Percentiles rank a stretch among this genome's conserved stretches.
Evolutionary conservation across 1,284 basidiomycete species (phyloP).

Genomic region (Tilletia indica): DNA sequence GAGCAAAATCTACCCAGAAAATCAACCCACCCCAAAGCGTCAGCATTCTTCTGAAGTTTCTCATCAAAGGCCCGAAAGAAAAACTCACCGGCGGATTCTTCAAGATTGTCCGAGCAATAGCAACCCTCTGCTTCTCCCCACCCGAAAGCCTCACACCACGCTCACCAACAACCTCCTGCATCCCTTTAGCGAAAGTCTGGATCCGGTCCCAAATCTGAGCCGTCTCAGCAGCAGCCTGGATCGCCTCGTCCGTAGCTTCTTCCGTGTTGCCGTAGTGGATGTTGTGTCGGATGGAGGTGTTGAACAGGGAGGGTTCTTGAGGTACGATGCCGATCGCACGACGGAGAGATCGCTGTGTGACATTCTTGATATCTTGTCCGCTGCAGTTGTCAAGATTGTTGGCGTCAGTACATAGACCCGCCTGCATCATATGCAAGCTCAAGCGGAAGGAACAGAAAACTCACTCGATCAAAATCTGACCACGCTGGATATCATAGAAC

Average conservation of each 20-base stretch:
- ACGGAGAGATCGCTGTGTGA: slow-evolving; percentile 74
- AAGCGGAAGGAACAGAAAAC: background rate
- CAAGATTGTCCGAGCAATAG: slow-evolving; percentile 78
- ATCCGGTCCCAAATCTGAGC: slow-evolving; percentile 55
- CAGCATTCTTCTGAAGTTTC: background rate
- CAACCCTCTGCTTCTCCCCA: slow-evolving; percentile 76
- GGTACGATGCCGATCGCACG: slow-evolving; percentile 71
- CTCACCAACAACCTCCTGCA: slow-evolving; percentile 74
- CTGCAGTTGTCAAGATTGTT: background rate
- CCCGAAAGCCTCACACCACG: slow-evolving; percentile 70
- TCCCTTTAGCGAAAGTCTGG: slow-evolving; percentile 70
- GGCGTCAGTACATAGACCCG: too few species aligned
- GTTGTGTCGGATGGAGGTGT: slow-evolving; percentile 65
- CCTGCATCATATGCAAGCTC: too few species aligned
- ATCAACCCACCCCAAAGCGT: background rate
- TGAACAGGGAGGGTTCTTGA: slow-evolving; percentile 66
- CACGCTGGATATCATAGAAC: slow-evolving; percentile 73
- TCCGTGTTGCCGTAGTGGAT: slow-evolving; percentile 46
- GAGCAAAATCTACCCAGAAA: slow-evolving; percentile 62
- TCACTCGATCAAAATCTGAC: slow-evolving; percentile 64
- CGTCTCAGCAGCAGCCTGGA: slow-evolving; percentile 46
- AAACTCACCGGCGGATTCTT: slow-evolving; percentile 66
- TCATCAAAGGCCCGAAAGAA: background rate
- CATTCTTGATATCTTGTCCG: slow-evolving; percentile 77
- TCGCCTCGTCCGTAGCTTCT: slow-evolving; percentile 43